phyloP scores from a whole-genome alignment of 345 rosid genomes.

The Salix suchowensis region DNA sequence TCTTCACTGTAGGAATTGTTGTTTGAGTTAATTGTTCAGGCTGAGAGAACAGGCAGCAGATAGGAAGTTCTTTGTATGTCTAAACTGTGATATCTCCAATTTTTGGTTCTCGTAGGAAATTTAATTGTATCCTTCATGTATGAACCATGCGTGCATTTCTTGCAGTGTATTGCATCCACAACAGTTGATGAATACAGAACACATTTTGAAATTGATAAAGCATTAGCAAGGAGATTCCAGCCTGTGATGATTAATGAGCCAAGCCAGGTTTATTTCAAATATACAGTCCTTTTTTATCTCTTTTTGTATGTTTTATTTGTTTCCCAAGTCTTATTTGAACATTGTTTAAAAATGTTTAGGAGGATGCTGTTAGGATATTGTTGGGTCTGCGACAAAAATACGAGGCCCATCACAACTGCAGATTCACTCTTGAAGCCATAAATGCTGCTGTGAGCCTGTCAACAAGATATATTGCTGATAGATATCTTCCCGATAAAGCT shows the following conservation, averaged over 20 bases:
- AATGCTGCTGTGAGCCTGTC: constrained; percentile 88
- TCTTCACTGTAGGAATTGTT: background rate
- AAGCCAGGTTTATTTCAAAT: constrained; percentile 54
- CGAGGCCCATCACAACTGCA: constrained; percentile 88
- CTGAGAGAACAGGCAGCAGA: background rate
- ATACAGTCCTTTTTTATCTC: constrained; percentile 3
- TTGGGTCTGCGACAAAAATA: constrained; percentile 86
- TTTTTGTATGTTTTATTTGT: background rate
- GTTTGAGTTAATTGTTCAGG: background rate
- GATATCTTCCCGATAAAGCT: constrained; percentile 97
- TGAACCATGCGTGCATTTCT: constrained; percentile 7
- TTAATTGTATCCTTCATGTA: background rate
- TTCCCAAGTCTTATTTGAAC: constrained; percentile 19
- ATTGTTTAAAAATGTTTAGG: constrained; percentile 40
- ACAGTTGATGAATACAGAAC: constrained; percentile 78
- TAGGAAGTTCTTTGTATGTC: background rate
- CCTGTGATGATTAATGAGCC: constrained; percentile 91
- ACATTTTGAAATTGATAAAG: constrained; percentile 92
- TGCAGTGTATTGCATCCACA: constrained; percentile 97
- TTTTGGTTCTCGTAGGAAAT: background rate
- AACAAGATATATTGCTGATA: constrained; percentile 80
- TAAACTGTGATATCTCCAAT: background rate
- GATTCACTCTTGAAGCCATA: constrained; percentile 73
- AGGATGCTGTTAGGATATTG: constrained; percentile 82
- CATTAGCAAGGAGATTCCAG: constrained; percentile 90